Base-by-base conservation (phyloP, 2,329 filamentous ascomycete genomes). In the Alternaria gaisen region DNA sequence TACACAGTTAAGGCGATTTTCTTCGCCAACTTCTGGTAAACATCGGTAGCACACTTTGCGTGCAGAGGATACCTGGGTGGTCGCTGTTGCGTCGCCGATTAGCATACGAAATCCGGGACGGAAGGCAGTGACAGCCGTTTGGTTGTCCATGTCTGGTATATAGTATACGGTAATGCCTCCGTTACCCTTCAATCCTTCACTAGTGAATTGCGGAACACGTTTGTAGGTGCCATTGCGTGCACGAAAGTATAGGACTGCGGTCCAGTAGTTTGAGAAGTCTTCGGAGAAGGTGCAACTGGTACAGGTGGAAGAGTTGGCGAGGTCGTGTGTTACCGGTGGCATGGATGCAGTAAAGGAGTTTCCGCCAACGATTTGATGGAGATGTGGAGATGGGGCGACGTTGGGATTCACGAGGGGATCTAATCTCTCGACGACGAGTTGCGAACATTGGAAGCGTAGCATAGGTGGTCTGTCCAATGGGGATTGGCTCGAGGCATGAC, bases 121-220 rank as follows among this genome's bases (percentile, higher is more conserved):
- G 81, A 93, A 93, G 11, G 90, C 83, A 14, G 88, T 82, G 67
- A 91, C 60, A 28, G 34, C 38, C 38, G 41, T 54, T 14, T 51
- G 32, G 24, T 70, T 70, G 10, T 61, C 56, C 3, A 60, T 46
- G 8, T 52, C 53, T 2, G 72, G 61, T 34, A 71, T 73, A 44
- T 75, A 75, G 48, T 75, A 75, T 3, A 75, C 67, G 4, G 69
- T 72, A 14, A 75, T 70, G 12, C 72, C 72, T n/a, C 61, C 72
- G 10, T 57, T 61, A 2, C 68, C 69, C 11, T 55, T 58, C 4
- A 75, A 59, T 8, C 65, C 62, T 30, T 67, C 62, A 30, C 46
- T 64, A 38, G 51, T 38, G 12, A 64, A 54, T 51, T 74, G 72
- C 32, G 64, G 61, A 7, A 75, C 72, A 14, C 72, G 69, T 60